These are phyloP conservation scores for Kwoniella newhampshirensis DNA, from an alignment of 768 basidiomycete genomes.

Conservation along the genomic window DNA sequence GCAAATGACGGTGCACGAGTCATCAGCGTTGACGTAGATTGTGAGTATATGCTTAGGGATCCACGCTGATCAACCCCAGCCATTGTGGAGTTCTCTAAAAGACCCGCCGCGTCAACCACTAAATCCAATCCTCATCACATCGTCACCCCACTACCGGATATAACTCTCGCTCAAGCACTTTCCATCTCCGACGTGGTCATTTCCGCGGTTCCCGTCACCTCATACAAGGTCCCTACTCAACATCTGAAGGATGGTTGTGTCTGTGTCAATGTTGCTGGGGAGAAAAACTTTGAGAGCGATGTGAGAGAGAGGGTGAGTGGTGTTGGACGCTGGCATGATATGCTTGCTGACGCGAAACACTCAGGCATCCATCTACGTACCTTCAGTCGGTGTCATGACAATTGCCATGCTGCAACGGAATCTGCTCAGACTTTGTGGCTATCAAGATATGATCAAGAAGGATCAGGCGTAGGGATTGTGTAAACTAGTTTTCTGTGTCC, in stretches of 20 bases:
- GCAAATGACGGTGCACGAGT: constrained; percentile 96
- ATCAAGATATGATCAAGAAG: constrained; percentile 44
- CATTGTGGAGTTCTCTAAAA: constrained; percentile 95
- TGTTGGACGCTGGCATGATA: background rate
- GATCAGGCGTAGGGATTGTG: background rate
- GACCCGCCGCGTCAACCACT: constrained; percentile 59
- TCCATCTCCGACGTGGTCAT: constrained; percentile 87
- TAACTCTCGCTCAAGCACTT: constrained; percentile 76
- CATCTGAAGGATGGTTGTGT: constrained; percentile 91
- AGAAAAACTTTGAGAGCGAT: constrained; percentile 94
- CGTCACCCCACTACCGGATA: constrained; percentile 64
- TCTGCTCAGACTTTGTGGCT: constrained; percentile 57
- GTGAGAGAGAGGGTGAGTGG: constrained; percentile 78
- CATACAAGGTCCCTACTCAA: constrained; percentile 85
- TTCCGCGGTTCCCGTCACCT: constrained; percentile 80
- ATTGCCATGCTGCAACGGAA: constrained; percentile 97
- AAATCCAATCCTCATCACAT: constrained; percentile 82
- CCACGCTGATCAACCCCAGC: constrained; percentile 24
- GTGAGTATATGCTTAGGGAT: too few relatives aligned
- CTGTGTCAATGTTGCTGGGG: constrained; percentile 86
- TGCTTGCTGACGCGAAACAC: background rate
- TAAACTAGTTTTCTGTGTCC: too few relatives aligned
- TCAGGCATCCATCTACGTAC: constrained; percentile 89
- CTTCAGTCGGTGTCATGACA: constrained; percentile 96
- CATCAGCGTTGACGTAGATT: constrained; percentile 91